These are phyloP conservation scores for Ceratobasidium sp. DNA, from an alignment of 1,284 basidiomycete species.

Conservation along the genomic window DNA sequence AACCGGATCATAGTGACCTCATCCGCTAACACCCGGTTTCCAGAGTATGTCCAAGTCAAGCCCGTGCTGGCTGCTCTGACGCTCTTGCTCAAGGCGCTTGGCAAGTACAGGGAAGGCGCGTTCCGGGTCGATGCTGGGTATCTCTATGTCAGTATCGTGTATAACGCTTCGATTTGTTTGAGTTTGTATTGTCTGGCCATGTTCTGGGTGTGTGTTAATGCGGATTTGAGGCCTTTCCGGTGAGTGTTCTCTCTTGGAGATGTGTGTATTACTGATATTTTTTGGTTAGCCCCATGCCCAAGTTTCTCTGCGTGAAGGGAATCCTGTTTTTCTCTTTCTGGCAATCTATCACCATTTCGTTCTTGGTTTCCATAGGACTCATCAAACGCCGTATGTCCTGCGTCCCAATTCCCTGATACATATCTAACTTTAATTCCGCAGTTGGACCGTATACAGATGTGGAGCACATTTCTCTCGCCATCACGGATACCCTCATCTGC, in stretches of 20 bases:
- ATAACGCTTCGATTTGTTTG: slow-evolving; percentile 67
- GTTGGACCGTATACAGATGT: slow-evolving; percentile 89
- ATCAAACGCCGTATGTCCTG: slow-evolving; percentile 69
- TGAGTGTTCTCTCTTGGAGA: slow-evolving; percentile 57
- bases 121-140: slow-evolving; percentile 89
- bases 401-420: neutral
- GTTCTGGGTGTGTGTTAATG: slow-evolving; percentile 92
- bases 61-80: slow-evolving; percentile 89
- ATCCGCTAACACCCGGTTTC: neutral
- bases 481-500: slow-evolving; percentile 92
- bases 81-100: slow-evolving; percentile 85
- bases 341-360: slow-evolving; percentile 90
- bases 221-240: slow-evolving; percentile 89
- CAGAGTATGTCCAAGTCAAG: slow-evolving; percentile 98
- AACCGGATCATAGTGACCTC: slow-evolving; percentile 8
- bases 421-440: slow-evolving; percentile 46
- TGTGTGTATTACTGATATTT: neutral
- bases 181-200: slow-evolving; percentile 91
- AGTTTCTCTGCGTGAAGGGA: slow-evolving; percentile 98
- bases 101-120: slow-evolving; percentile 92
- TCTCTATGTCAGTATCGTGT: slow-evolving; percentile 88
- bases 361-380: slow-evolving; percentile 84
- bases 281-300: slow-evolving; percentile 76
- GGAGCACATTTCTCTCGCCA: slow-evolving; percentile 91
- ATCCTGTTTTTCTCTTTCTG: slow-evolving; percentile 99